These are phyloP conservation scores for Thoreauomyces humboldtii DNA, from an alignment of 192 early-diverging fungal species.

Conservation along the genomic window DNA sequence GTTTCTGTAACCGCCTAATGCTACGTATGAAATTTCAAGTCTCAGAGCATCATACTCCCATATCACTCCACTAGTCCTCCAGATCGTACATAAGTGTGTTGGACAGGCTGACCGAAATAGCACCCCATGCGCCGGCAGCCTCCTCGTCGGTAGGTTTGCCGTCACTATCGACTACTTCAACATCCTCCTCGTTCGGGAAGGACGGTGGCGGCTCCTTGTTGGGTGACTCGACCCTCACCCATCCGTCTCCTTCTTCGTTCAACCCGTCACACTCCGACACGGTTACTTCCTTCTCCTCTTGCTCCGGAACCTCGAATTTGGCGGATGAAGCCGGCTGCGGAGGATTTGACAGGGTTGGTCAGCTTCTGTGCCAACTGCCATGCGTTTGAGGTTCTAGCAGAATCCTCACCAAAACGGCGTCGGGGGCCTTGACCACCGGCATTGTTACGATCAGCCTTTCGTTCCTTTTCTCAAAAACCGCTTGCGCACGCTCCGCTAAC, in stretches of 20 bases:
- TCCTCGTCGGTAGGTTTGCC: too few species aligned
- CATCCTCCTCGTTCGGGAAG: too few species aligned
- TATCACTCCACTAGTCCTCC: conserved; percentile 1
- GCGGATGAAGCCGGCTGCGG: conserved; percentile 1
- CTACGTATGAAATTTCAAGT: too few species aligned
- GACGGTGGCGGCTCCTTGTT: too few species aligned
- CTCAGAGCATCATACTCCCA: too few species aligned
- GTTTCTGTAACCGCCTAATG: too few species aligned
- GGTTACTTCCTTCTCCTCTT: not conserved
- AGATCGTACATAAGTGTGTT: conserved; percentile 14
- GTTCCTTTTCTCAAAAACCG: conserved; percentile 44
- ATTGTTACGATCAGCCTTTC: conserved; percentile 36
- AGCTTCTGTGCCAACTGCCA: not conserved
- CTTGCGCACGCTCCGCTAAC: conserved; percentile 33
- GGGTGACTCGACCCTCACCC: conserved; percentile 13
- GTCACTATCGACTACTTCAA: too few species aligned
- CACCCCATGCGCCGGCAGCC: too few species aligned
- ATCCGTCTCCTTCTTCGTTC: conserved; percentile 7
- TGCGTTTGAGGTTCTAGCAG: not conserved
- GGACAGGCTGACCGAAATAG: too few species aligned
- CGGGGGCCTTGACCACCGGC: conserved; percentile 36
- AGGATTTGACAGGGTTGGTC: not conserved
- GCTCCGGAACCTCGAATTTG: not conserved
- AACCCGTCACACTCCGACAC: not conserved
- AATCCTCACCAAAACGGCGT: conserved; percentile 18